Evolutionary conservation across 2,329 filamentous ascomycete genomes (phyloP).

Genomic region (Phoma sp.): DNA sequence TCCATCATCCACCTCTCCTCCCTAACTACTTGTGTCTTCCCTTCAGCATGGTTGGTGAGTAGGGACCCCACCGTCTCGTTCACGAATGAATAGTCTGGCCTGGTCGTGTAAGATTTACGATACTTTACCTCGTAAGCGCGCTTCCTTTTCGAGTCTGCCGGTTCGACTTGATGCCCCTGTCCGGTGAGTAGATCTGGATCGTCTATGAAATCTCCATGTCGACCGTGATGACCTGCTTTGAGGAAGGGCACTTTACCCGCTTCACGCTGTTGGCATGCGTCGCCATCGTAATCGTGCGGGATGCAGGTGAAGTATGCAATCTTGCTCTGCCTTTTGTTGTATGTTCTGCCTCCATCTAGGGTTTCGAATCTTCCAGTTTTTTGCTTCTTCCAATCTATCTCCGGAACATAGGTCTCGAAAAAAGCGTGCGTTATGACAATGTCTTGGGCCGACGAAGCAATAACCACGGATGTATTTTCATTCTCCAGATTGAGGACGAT

Average conservation of each 20-base stretch:
- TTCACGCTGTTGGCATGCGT: neutral
- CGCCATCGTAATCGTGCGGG: neutral
- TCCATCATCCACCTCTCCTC: constrained; percentile 20
- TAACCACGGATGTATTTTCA: neutral
- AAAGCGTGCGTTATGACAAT: neutral
- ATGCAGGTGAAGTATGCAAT: neutral
- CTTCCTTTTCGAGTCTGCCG: constrained; percentile 11
- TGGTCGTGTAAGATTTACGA: neutral
- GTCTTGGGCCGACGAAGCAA: neutral
- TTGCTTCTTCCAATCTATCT: neutral
- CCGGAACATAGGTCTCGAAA: neutral
- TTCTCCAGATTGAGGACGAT: neutral
- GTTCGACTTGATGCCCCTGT: constrained; percentile 29
- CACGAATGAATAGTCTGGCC: neutral
- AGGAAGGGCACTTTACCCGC: constrained; percentile 17
- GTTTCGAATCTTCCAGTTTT: neutral
- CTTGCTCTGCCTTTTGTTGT: neutral
- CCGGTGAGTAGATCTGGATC: constrained; percentile 29
- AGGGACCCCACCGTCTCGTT: neutral
- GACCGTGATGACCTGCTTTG: constrained; percentile 32
- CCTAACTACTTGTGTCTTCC: neutral
- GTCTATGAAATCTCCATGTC: constrained; percentile 21
- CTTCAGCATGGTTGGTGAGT: neutral
- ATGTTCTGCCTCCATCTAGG: neutral
- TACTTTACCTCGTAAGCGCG: constrained; percentile 5